Evolutionary conservation across 228 moss, liverwort and hornwort genomes (phyloP).

Genomic region (Sphagnum magellanicum): DNA sequence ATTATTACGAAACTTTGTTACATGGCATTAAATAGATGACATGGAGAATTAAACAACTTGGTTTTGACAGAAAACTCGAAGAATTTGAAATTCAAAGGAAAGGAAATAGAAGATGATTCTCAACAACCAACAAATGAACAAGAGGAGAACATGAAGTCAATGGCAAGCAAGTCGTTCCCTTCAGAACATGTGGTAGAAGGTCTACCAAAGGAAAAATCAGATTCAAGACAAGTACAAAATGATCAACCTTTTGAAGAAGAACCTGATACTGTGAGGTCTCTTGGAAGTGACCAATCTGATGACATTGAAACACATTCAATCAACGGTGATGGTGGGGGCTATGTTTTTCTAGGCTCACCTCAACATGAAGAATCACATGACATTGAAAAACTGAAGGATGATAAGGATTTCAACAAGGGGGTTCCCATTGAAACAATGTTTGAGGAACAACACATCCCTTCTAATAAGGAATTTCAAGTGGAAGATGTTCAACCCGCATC

Average conservation of each 20-base stretch:
- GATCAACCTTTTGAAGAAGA: conserved; percentile 20
- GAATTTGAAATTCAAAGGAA: conserved; percentile 11
- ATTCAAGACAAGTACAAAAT: background rate
- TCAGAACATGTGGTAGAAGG: conserved; percentile 1
- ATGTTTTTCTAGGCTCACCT: conserved; percentile 24
- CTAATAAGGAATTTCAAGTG: too few relatives aligned
- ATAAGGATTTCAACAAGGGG: too few relatives aligned
- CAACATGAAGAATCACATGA: too few relatives aligned
- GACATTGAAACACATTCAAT: conserved; percentile 41
- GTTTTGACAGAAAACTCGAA: conserved; percentile 29
- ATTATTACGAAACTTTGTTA: background rate
- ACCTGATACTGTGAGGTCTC: conserved; percentile 27
- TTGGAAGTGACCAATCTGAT: conserved; percentile 47
- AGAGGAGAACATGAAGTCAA: background rate
- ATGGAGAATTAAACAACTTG: conserved; percentile 39
- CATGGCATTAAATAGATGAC: conserved; percentile 12
- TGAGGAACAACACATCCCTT: too few relatives aligned
- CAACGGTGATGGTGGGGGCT: conserved; percentile 36
- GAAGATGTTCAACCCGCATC: too few relatives aligned
- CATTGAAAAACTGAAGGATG: too few relatives aligned
- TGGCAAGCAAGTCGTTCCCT: background rate
- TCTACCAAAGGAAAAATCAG: conserved; percentile 2
- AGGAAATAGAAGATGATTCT: conserved; percentile 15
- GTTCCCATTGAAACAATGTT: too few relatives aligned
- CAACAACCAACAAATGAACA: conserved; percentile 16